These are phyloP conservation scores for Lizonia empirigonia DNA, from an alignment of 2,329 filamentous ascomycete genomes.

Conservation along the genomic window DNA sequence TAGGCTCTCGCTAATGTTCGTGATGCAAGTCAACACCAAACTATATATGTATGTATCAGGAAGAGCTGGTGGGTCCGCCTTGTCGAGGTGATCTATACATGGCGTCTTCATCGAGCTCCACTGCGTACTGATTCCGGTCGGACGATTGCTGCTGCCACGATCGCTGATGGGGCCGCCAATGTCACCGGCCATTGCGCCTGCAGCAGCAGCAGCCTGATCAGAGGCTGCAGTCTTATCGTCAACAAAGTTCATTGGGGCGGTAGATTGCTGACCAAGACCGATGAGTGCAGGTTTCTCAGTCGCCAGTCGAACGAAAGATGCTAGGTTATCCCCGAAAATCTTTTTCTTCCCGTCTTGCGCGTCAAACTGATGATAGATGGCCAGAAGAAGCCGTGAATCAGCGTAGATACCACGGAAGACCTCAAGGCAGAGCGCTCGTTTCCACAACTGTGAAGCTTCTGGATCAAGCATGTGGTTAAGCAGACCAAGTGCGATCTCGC, in stretches of 20 bases:
- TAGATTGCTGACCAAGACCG: slow-evolving; percentile 86
- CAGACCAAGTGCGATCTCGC: slow-evolving; percentile 79
- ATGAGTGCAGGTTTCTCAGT: slow-evolving; percentile 90
- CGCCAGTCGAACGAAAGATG: slow-evolving; percentile 87
- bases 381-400: slow-evolving; percentile 76
- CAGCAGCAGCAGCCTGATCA: slow-evolving; percentile 88
- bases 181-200: slow-evolving; percentile 83
- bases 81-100: slow-evolving; percentile 94
- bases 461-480: slow-evolving; percentile 87
- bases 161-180: slow-evolving; percentile 72
- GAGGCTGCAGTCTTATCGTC: slow-evolving; percentile 63
- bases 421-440: slow-evolving; percentile 87
- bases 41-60: slow-evolving; percentile 96
- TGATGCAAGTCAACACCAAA: slow-evolving; percentile 85
- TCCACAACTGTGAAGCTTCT: slow-evolving; percentile 79
- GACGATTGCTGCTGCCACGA: slow-evolving; percentile 64
- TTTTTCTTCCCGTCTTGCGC: slow-evolving; percentile 71
- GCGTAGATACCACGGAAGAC: slow-evolving; percentile 85
- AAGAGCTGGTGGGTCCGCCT: slow-evolving; percentile 78
- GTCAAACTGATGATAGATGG: slow-evolving; percentile 83
- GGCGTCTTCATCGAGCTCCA: slow-evolving; percentile 89
- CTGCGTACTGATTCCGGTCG: slow-evolving; percentile 81
- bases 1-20: slow-evolving; percentile 85
- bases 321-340: slow-evolving; percentile 80
- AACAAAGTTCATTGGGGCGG: slow-evolving; percentile 70